Percentiles rank a stretch among this genome's conserved stretches.
phyloP scores from a whole-genome alignment of 2,329 filamentous ascomycete species.

The Rhexocercosporidium sp. region DNA sequence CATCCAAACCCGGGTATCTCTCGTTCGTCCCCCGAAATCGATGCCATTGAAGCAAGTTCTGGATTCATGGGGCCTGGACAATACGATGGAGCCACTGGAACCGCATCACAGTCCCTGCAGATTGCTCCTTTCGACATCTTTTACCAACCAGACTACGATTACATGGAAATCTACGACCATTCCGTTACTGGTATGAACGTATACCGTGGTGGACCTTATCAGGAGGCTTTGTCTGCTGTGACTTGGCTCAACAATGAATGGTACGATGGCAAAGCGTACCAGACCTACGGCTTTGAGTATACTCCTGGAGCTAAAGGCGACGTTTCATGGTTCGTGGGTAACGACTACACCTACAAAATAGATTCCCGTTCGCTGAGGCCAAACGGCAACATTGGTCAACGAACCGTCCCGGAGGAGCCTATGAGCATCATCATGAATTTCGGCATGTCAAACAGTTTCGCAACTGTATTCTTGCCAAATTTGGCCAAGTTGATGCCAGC shows the following conservation, averaged over 20 bases:
- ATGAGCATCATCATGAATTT: constrained; percentile 72
- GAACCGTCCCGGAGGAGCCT: constrained; percentile 69
- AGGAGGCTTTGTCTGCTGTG: constrained; percentile 66
- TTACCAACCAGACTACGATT: constrained; percentile 70
- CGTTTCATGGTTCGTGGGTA: constrained; percentile 72
- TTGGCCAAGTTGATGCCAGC: constrained; percentile 63
- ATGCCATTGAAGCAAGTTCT: constrained; percentile 71
- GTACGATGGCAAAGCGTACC: constrained; percentile 69
- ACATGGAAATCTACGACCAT: constrained; percentile 67
- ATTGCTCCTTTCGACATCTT: constrained; percentile 73
- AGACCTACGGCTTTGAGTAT: constrained; percentile 69
- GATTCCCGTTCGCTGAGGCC: constrained; percentile 63
- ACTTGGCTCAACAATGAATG: constrained; percentile 68
- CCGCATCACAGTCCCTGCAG: constrained; percentile 70
- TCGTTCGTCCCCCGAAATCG: constrained; percentile 72
- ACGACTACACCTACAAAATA: constrained; percentile 68
- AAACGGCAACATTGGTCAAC: constrained; percentile 72
- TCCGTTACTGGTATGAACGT: constrained; percentile 60
- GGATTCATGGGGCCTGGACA: constrained; percentile 46
- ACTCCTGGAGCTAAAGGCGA: constrained; percentile 62
- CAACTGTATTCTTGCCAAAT: constrained; percentile 62
- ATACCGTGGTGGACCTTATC: constrained; percentile 66
- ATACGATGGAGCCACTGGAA: constrained; percentile 58
- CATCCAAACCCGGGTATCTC: constrained; percentile 70
- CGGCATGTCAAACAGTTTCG: constrained; percentile 72